A percentile compares a stretch with the other conserved stretches of the same genome.
Evolutionary conservation across 208 protist genomes (phyloP).

Genomic region (Wallacemonas rigidus): DNA sequence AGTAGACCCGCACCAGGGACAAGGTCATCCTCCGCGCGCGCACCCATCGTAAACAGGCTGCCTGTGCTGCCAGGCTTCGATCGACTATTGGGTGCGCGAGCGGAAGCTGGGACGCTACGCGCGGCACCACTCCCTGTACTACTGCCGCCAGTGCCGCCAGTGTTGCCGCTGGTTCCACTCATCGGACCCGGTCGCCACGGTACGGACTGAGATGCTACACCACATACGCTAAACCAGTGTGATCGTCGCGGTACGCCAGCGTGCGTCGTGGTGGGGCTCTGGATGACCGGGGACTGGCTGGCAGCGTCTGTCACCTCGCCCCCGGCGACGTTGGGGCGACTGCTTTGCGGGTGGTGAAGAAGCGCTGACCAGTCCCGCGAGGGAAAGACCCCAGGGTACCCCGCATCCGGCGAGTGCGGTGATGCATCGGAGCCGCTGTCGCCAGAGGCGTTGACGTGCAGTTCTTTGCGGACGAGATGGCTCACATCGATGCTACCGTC

Average conservation of each 20-base stretch:
- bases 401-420: background rate
- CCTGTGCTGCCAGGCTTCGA: background rate
- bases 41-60: background rate
- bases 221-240: conserved; percentile 57
- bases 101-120: background rate
- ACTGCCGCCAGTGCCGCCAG: background rate
- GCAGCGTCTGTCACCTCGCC: background rate
- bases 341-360: conserved; percentile 10
- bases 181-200: background rate
- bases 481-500: background rate
- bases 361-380: conserved; percentile 21
- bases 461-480: conserved; percentile 10
- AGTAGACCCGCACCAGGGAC: background rate
- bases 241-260: conserved; percentile 38
- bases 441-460: conserved; percentile 7
- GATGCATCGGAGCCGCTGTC: conserved; percentile 12
- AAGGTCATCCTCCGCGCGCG: background rate
- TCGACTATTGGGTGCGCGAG: background rate
- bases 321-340: conserved; percentile 2
- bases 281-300: conserved; percentile 10
- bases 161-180: background rate
- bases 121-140: background rate
- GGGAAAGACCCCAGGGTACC: conserved; percentile 8
- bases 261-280: background rate
- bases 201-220: conserved; percentile 30